These are phyloP conservation scores for Cylindrotheca fusiformis DNA, from an alignment of 108 stramenopile species.

Conservation along the genomic window DNA sequence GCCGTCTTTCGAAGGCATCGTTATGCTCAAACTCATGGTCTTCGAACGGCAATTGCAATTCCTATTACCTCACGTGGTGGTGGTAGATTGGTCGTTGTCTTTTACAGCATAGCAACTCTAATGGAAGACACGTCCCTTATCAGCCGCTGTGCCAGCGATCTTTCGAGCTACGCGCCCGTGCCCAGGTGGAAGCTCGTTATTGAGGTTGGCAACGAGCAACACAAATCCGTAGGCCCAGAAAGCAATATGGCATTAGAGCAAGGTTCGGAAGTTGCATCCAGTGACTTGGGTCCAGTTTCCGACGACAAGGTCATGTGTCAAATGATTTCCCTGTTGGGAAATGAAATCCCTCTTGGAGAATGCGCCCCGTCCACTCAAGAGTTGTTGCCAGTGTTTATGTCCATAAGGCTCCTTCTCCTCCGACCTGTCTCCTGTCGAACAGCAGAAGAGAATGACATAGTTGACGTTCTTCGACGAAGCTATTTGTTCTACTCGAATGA, in stretches of 20 bases:
- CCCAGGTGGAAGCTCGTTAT: conserved; percentile 67
- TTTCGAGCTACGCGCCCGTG: conserved; percentile 37
- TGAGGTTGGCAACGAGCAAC: conserved; percentile 25
- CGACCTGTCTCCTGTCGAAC: conserved; percentile 45
- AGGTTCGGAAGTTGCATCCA: neutral
- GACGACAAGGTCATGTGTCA: neutral
- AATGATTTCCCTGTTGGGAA: neutral
- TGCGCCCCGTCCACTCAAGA: neutral
- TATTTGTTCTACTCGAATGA: conserved; percentile 39
- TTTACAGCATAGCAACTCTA: conserved; percentile 50
- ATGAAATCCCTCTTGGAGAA: neutral
- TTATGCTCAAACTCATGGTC: conserved; percentile 57
- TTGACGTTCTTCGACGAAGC: conserved; percentile 44
- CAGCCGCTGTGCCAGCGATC: conserved; percentile 17
- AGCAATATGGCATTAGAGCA: neutral
- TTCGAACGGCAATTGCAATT: conserved; percentile 51
- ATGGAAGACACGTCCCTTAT: conserved; percentile 28
- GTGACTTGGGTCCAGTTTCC: neutral
- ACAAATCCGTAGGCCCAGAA: neutral
- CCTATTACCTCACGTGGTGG: conserved; percentile 40
- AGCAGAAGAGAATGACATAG: conserved; percentile 38
- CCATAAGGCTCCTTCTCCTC: conserved; percentile 53
- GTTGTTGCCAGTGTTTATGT: conserved; percentile 38
- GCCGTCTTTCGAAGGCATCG: conserved; percentile 57
- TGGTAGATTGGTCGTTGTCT: conserved; percentile 52